These are phyloP conservation scores for Penicillium sp. DNA, from an alignment of 2,329 filamentous ascomycete species.

Conservation along the genomic window DNA sequence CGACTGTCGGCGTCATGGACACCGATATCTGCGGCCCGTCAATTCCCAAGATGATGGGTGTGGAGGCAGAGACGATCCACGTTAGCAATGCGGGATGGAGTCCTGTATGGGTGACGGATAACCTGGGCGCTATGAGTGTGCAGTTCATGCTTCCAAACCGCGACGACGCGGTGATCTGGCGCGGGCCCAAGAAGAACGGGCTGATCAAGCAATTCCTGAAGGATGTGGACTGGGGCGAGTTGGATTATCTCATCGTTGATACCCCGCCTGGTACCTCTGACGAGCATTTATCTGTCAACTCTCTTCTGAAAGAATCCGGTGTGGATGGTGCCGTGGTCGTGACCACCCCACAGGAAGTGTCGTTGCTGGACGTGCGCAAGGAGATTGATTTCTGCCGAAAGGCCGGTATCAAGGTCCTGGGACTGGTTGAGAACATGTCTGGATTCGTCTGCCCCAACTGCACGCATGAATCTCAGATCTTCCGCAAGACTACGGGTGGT, in stretches of 20 bases:
- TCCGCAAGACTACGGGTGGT: constrained; percentile 84
- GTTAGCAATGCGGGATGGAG: constrained; percentile 84
- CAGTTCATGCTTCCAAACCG: constrained; percentile 95
- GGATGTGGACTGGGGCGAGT: constrained; percentile 94
- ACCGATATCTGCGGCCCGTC: constrained; percentile 95
- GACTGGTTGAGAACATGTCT: constrained; percentile 96
- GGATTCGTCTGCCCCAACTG: constrained; percentile 95
- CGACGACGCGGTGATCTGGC: constrained; percentile 95
- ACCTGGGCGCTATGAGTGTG: constrained; percentile 91
- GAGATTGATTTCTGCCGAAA: constrained; percentile 98
- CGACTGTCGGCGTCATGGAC: constrained; percentile 90
- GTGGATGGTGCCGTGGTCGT: constrained; percentile 92
- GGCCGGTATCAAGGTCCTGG: constrained; percentile 80
- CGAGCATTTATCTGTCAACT: constrained; percentile 91
- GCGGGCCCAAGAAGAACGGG: constrained; percentile 96
- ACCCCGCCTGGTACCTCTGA: constrained; percentile 94
- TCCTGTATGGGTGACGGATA: constrained; percentile 92
- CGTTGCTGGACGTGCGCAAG: constrained; percentile 86
- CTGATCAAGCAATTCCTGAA: constrained; percentile 97
- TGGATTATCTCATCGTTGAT: constrained; percentile 90
- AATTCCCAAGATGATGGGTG: constrained; percentile 99
- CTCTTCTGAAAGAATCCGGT: constrained; percentile 81
- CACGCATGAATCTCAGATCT: constrained; percentile 74
- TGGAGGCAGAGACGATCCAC: constrained; percentile 89
- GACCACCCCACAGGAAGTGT: constrained; percentile 91